These are phyloP conservation scores for Phytophthora sp. DNA, from an alignment of 352 stramenopile genomes.

Conservation along the genomic window DNA sequence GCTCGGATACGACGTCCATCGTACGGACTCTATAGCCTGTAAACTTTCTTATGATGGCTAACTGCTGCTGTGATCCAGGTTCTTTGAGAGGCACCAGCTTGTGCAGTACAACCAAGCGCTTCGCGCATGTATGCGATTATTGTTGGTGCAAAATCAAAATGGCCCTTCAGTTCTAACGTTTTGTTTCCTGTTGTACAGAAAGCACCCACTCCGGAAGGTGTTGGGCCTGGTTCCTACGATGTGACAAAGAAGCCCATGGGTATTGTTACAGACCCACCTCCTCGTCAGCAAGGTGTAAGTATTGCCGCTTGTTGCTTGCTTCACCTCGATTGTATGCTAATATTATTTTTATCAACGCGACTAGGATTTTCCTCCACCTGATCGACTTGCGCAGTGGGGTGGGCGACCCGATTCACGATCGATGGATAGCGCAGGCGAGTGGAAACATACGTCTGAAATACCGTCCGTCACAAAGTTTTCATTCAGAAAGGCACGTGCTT, in stretches of 20 bases:
- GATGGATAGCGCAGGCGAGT: constrained; percentile 63
- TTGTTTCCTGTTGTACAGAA: constrained; percentile 33
- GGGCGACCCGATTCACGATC: constrained; percentile 38
- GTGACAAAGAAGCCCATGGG: constrained; percentile 30
- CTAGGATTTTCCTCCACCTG: constrained; percentile 22
- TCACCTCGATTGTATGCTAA: not conserved
- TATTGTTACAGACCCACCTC: constrained; percentile 30
- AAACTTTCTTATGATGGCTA: not conserved
- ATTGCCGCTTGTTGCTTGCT: not conserved
- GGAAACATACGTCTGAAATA: constrained; percentile 75
- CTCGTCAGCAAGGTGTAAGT: constrained; percentile 24
- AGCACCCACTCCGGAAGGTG: constrained; percentile 42
- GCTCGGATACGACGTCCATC: constrained; percentile 70
- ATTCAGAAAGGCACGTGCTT: constrained; percentile 53
- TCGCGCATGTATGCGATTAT: constrained; percentile 33
- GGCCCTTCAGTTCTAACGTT: not conserved
- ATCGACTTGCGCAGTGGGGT: constrained; percentile 61
- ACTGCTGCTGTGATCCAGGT: constrained; percentile 27
- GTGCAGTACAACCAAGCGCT: constrained; percentile 70
- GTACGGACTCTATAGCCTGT: constrained; percentile 32
- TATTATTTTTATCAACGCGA: not conserved
- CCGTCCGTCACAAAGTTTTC: constrained; percentile 57
- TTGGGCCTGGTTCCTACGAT: constrained; percentile 72
- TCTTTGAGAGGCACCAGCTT: constrained; percentile 74
- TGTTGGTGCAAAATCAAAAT: not conserved